Conservation (phyloP, 164 flowering plant genomes). For the Annona squamosa region DNA sequence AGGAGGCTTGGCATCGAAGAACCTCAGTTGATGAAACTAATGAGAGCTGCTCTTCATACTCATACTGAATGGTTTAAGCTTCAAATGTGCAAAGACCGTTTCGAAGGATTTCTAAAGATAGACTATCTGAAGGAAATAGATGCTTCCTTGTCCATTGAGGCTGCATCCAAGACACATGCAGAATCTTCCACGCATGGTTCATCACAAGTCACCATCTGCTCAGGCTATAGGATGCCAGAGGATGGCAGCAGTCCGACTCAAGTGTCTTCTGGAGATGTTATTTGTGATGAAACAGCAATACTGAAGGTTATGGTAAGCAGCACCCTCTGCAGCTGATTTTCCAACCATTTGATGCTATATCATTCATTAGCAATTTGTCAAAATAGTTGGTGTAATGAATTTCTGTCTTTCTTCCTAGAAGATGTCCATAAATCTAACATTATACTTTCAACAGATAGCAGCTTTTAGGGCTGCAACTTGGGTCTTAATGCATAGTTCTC, state of each 20-base stretch:
- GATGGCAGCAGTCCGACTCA: constrained; percentile 74
- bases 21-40: constrained; percentile 89
- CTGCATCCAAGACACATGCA: constrained; percentile 35
- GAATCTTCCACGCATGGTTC: constrained; percentile 60
- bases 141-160: constrained; percentile 38
- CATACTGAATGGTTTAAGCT: constrained; percentile 90
- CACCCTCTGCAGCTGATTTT: neutral
- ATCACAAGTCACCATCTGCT: constrained; percentile 63
- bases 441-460: no score
- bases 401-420: no score
- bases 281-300: constrained; percentile 84
- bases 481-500: no score
- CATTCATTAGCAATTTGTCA: neutral
- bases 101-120: constrained; percentile 74
- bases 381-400: no score
- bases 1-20: constrained; percentile 85
- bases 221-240: constrained; percentile 48
- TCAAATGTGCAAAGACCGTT: constrained; percentile 90
- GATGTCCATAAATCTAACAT: no score
- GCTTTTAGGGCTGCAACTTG: no score
- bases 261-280: constrained; percentile 49
- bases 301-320: constrained; percentile 96
- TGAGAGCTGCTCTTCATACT: constrained; percentile 81
- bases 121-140: constrained; percentile 64
- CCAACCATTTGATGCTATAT: neutral